phyloP scores from a whole-genome alignment of 148 eudicot species.

The Fagopyrum homotropicum region DNA sequence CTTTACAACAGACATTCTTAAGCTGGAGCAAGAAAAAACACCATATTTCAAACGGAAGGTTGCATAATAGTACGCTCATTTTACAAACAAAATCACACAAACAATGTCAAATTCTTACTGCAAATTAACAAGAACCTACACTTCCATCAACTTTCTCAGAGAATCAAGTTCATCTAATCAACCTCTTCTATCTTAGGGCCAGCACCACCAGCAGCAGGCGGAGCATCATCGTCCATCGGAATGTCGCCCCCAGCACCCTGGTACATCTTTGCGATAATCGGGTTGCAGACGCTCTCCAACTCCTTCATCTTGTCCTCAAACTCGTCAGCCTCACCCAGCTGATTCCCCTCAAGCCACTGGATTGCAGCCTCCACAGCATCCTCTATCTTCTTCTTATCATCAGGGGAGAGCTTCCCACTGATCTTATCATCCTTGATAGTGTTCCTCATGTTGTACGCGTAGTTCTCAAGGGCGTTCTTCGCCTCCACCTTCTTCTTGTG shows the following conservation, averaged over 20 bases:
- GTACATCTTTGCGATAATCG: not conserved
- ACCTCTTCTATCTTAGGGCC: slow-evolving; percentile 2
- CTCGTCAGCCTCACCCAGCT: not conserved
- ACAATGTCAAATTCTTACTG: no score
- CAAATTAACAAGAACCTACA: no score
- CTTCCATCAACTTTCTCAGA: no score
- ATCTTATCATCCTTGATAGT: not conserved
- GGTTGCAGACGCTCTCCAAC: not conserved
- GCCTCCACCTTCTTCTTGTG: slow-evolving; percentile 4
- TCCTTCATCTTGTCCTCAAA: not conserved
- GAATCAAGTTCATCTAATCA: not conserved
- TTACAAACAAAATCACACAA: no score
- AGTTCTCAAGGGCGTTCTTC: slow-evolving; percentile 6
- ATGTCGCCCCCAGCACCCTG: not conserved
- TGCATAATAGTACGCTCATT: no score
- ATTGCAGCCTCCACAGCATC: not conserved
- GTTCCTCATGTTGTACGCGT: slow-evolving; percentile 5
- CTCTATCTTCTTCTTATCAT: slow-evolving; percentile 1
- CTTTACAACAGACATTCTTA: no score
- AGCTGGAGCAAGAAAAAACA: no score
- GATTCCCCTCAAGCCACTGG: not conserved
- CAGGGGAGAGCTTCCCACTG: not conserved
- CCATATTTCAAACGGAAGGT: no score
- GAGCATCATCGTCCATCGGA: not conserved
- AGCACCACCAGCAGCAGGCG: not conserved